Evolutionary conservation across 129 eudicot genomes (phyloP).

Genomic region (Lactuca saligna): DNA sequence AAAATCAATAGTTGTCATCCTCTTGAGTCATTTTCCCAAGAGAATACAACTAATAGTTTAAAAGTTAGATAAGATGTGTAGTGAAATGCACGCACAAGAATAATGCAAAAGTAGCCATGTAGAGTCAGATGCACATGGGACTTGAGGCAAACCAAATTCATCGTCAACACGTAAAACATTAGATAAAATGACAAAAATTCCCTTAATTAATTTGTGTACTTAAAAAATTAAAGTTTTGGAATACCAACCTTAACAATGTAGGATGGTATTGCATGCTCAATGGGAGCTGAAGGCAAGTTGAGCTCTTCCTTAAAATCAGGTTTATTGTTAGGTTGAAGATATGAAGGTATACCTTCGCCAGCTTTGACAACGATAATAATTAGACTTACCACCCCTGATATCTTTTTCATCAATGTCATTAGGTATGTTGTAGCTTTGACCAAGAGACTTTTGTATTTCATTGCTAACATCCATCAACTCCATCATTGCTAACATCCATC

Average conservation of each 20-base stretch:
- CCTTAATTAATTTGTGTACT: not conserved
- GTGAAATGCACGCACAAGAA: not conserved
- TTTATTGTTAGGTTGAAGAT: conserved; percentile 79
- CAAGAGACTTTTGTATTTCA: conserved; percentile 91
- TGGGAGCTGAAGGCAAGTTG: conserved; percentile 82
- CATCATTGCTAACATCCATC: conserved; percentile 31
- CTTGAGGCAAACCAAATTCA: conserved; percentile 82
- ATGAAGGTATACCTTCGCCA: conserved; percentile 79
- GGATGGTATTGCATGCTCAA: conserved; percentile 54
- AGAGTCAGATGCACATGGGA: conserved; percentile 60
- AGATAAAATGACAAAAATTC: not conserved
- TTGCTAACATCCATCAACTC: conserved; percentile 92
- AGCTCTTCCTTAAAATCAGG: conserved; percentile 58
- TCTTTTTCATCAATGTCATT: conserved; percentile 98
- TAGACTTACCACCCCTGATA: conserved; percentile 78
- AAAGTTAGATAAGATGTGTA: too few species aligned
- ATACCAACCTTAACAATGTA: conserved; percentile 50
- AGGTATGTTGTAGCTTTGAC: conserved; percentile 81
- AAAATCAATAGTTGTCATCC: too few species aligned
- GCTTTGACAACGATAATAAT: conserved; percentile 23
- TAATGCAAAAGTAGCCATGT: conserved; percentile 43
- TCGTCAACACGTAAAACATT: conserved; percentile 57
- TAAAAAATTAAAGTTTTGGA: not conserved
- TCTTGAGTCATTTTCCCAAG: too few species aligned
- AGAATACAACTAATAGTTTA: too few species aligned